A percentile compares a stretch with the other conserved stretches of the same genome.
Evolutionary conservation across 139 green algal species (phyloP).

Genomic region (Nannochloris sp.): DNA sequence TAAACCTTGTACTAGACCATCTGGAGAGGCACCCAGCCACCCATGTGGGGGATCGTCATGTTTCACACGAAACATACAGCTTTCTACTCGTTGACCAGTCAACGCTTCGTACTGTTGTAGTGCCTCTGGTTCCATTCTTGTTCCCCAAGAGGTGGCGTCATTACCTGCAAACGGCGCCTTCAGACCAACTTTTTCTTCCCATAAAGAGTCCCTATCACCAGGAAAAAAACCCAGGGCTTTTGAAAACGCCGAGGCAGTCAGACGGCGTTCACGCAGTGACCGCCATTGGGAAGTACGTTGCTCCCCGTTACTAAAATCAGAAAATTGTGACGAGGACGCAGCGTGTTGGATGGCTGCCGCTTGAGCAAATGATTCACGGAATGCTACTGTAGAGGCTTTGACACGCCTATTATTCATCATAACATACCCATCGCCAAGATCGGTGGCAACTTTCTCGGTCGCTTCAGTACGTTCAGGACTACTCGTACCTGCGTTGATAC

Average conservation of each 20-base stretch:
- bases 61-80: constrained; percentile 36
- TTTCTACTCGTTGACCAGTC: constrained; percentile 13
- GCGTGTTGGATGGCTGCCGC: background rate
- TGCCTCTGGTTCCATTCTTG: constrained; percentile 31
- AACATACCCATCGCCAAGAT: background rate
- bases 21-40: constrained; percentile 62
- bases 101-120: constrained; percentile 35
- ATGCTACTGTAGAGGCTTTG: constrained; percentile 5
- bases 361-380: constrained; percentile 8
- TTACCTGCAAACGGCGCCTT: constrained; percentile 54
- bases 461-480: background rate
- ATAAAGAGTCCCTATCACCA: constrained; percentile 47
- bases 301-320: constrained; percentile 16
- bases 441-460: too few species aligned
- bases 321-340: background rate
- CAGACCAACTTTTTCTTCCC: constrained; percentile 69
- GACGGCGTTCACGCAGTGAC: constrained; percentile 31
- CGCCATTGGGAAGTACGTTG: constrained; percentile 48
- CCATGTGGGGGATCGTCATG: constrained; percentile 42
- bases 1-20: constrained; percentile 45
- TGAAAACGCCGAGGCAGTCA: constrained; percentile 51
- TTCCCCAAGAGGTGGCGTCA: constrained; percentile 60
- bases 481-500: background rate
- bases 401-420: constrained; percentile 1
- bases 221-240: constrained; percentile 44